Evolutionary conservation across 2,329 filamentous ascomycete genomes (phyloP).

Genomic region (Fusarium dlaminii): DNA sequence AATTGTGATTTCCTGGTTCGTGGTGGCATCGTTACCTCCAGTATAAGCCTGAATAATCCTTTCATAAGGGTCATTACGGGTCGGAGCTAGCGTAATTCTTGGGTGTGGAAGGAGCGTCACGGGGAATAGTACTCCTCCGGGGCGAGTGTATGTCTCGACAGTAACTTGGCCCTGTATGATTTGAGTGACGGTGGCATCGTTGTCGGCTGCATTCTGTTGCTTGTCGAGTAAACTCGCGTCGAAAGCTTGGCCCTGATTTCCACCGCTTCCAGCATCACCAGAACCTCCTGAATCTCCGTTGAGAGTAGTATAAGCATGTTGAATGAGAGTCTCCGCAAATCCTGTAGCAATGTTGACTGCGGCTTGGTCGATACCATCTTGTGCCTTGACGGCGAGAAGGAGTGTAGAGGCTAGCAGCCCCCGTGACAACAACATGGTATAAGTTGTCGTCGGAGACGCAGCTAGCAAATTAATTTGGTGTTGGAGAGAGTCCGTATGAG

Average conservation of each 20-base stretch:
- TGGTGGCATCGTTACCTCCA: constrained; percentile 19
- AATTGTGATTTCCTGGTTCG: constrained; percentile 28
- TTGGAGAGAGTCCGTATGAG: constrained; percentile 8
- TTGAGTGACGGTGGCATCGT: constrained; percentile 10
- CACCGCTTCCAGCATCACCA: constrained; percentile 1
- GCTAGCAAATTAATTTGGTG: constrained; percentile 11
- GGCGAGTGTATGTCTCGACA: constrained; percentile 14
- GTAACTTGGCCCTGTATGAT: background rate
- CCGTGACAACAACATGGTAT: constrained; percentile 34
- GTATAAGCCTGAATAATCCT: constrained; percentile 33
- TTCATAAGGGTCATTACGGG: constrained; percentile 23
- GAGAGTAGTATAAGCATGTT: constrained; percentile 18
- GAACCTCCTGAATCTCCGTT: constrained; percentile 3
- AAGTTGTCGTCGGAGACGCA: constrained; percentile 26
- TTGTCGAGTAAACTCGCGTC: constrained; percentile 15
- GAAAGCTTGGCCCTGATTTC: constrained; percentile 12
- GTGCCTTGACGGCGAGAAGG: constrained; percentile 23
- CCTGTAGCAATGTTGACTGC: constrained; percentile 16
- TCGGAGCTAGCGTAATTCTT: constrained; percentile 27
- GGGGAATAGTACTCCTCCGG: constrained; percentile 14
- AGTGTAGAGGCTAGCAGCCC: constrained; percentile 32
- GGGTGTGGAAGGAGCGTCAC: constrained; percentile 26
- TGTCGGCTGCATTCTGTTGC: background rate
- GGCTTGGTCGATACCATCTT: constrained; percentile 21
- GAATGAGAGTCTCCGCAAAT: constrained; percentile 23